Evolutionary conservation across 2,329 filamentous ascomycete genomes (phyloP).

Genomic region (Dryadomyces quercus-mongolicae): DNA sequence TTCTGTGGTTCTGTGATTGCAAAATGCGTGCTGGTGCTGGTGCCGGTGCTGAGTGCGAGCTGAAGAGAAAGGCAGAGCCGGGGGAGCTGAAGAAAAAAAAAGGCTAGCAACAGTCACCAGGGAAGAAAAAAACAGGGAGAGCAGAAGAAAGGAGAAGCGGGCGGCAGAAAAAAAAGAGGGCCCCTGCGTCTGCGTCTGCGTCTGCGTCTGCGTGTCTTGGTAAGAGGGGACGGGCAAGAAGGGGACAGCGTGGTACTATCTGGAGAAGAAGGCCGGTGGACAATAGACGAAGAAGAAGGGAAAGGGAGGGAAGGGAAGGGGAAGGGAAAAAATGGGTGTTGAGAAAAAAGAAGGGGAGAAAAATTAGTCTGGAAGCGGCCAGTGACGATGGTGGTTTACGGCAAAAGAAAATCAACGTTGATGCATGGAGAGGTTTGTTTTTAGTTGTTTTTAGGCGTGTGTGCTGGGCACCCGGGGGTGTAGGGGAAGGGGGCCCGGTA

Average conservation of each 20-base stretch:
- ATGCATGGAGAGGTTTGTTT: slow-evolving; percentile 4
- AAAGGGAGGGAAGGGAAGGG: neutral
- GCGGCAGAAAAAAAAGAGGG: neutral
- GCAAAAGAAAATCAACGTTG: slow-evolving; percentile 2
- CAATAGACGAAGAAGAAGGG: neutral
- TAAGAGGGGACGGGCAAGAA: neutral
- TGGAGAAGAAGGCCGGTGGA: neutral
- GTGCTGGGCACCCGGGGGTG: neutral
- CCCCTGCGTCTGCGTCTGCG: neutral
- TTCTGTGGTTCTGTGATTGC: too few relatives aligned
- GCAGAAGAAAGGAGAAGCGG: neutral
- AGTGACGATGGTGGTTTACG: slow-evolving; percentile 3
- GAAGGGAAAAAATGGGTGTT: neutral
- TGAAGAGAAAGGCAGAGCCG: neutral
- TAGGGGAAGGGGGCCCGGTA: slow-evolving; percentile 1
- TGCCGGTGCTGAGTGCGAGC: neutral
- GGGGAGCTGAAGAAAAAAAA: neutral
- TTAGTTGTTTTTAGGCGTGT: slow-evolving; percentile 1
- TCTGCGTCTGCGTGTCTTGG: neutral
- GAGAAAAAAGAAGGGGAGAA: slow-evolving; percentile 5
- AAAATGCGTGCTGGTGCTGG: neutral
- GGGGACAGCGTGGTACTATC: neutral
- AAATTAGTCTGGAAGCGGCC: slow-evolving; percentile 2
- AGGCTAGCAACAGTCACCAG: neutral
- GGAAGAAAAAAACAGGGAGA: neutral